Conservation (phyloP, 1,139 yeast species). For the Scheffersomyces lignicola region DNA sequence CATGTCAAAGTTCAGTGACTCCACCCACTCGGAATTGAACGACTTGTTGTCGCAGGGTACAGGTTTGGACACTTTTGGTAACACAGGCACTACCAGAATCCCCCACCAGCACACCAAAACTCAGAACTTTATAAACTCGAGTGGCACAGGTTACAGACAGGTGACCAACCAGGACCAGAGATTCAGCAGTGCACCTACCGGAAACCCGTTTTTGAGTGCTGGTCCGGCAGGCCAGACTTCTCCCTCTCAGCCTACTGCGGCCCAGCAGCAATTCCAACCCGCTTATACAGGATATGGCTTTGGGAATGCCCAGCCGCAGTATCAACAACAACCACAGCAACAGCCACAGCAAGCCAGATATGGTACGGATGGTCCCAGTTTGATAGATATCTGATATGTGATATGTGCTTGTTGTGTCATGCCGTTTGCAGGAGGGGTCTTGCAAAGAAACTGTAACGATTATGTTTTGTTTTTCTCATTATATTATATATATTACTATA, state of each 20-base stretch:
- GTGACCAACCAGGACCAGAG: slow-evolving; percentile 37
- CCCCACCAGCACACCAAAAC: slow-evolving; percentile 93
- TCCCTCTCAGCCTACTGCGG: slow-evolving; percentile 16
- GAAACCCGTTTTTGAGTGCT: slow-evolving; percentile 74
- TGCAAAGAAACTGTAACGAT: not conserved
- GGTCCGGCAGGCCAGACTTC: slow-evolving; percentile 43
- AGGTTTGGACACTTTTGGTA: slow-evolving; percentile 94
- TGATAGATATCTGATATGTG: slow-evolving; percentile 41
- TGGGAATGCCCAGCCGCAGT: slow-evolving; percentile 62
- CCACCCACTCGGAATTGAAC: slow-evolving; percentile 67
- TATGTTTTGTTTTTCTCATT: not conserved
- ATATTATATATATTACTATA: not conserved
- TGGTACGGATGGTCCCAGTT: slow-evolving; percentile 44
- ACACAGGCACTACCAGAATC: slow-evolving; percentile 82
- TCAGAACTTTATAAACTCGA: slow-evolving; percentile 77
- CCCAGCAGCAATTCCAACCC: slow-evolving; percentile 22
- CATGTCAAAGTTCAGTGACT: slow-evolving; percentile 48
- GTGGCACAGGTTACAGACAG: slow-evolving; percentile 79
- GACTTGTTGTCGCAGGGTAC: slow-evolving; percentile 81
- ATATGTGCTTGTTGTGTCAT: slow-evolving; percentile 1
- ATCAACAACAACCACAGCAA: slow-evolving; percentile 31
- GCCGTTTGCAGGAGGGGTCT: slow-evolving; percentile 1
- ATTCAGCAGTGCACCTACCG: slow-evolving; percentile 45
- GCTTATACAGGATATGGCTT: slow-evolving; percentile 90
- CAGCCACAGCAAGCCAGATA: slow-evolving; percentile 16